Evolutionary conservation across 345 rosid species (phyloP).

Genomic region (Lepidium didymum): DNA sequence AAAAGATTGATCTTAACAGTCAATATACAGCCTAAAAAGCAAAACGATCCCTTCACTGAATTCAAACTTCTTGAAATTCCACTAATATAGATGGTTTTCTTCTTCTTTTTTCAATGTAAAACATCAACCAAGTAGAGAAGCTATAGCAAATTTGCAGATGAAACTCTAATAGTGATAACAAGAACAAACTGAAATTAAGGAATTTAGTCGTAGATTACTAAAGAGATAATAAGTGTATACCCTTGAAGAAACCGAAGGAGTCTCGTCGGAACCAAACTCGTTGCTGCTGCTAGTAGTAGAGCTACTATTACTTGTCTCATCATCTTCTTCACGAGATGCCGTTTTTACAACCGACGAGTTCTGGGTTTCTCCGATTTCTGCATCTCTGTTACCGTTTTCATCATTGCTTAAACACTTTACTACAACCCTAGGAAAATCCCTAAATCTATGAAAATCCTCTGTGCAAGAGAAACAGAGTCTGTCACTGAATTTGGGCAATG

Average conservation of each 20-base stretch:
- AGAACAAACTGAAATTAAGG: neutral
- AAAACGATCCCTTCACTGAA: neutral
- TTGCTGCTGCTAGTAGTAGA: neutral
- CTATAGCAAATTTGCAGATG: neutral
- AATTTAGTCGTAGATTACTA: neutral
- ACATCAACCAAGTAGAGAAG: neutral
- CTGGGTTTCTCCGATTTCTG: conserved; percentile 21
- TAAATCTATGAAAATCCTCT: conserved; percentile 15
- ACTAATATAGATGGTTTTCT: neutral
- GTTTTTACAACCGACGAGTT: conserved; percentile 26
- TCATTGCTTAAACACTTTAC: conserved; percentile 40
- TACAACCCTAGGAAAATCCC: conserved; percentile 11
- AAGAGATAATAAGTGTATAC: conserved; percentile 23
- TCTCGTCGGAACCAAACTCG: conserved; percentile 43
- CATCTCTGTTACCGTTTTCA: conserved; percentile 15
- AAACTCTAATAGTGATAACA: neutral
- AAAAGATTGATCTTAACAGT: neutral
- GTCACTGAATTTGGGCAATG: conserved; percentile 10
- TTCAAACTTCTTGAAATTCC: neutral
- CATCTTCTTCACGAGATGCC: conserved; percentile 34
- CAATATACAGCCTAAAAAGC: neutral
- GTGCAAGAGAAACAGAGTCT: conserved; percentile 26
- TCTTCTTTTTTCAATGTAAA: neutral
- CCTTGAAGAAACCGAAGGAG: conserved; percentile 46
- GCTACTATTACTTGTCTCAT: conserved; percentile 19